A percentile compares a stretch with the other conserved stretches of the same genome.
These are phyloP conservation scores for Coccomyxa subellipsoidea DNA, from an alignment of 163 green algal species.

Conservation along the genomic window DNA sequence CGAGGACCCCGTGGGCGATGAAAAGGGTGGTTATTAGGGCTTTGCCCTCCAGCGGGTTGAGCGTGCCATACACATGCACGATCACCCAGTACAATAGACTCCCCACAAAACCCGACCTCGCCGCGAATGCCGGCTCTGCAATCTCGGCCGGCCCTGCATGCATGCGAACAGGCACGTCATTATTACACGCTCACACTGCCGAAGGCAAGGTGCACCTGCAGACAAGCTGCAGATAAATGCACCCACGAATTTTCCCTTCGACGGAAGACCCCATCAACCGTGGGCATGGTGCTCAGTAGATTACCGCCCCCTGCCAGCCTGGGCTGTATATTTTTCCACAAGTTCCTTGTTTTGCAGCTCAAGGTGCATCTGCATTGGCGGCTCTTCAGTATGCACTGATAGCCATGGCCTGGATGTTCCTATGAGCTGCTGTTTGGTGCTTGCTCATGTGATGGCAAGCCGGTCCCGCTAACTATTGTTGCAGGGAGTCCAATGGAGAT, in stretches of 20 bases:
- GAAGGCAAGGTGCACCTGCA: too few relatives aligned
- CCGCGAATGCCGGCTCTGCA: slow-evolving; percentile 7
- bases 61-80: slow-evolving; percentile 1
- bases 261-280: too few relatives aligned
- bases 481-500: too few relatives aligned
- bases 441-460: too few relatives aligned
- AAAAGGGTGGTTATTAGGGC: slow-evolving; percentile 13
- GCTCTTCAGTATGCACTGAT: too few relatives aligned
- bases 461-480: too few relatives aligned
- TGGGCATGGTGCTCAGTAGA: too few relatives aligned
- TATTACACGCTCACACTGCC: not conserved
- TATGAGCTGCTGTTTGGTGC: too few relatives aligned
- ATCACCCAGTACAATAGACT: not conserved
- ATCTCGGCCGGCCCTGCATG: slow-evolving; percentile 18
- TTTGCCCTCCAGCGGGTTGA: slow-evolving; percentile 6
- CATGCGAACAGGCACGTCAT: not conserved
- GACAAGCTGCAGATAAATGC: too few relatives aligned
- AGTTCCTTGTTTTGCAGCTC: not conserved
- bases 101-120: not conserved
- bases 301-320: not conserved
- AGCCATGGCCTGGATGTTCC: too few relatives aligned
- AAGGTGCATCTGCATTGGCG: too few relatives aligned
- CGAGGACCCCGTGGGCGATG: slow-evolving; percentile 10
- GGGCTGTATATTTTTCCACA: not conserved
- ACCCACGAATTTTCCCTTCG: too few relatives aligned